These are phyloP conservation scores for Penicillium cosmopolitanum DNA, from an alignment of 495 filamentous ascomycete genomes.

Conservation along the genomic window DNA sequence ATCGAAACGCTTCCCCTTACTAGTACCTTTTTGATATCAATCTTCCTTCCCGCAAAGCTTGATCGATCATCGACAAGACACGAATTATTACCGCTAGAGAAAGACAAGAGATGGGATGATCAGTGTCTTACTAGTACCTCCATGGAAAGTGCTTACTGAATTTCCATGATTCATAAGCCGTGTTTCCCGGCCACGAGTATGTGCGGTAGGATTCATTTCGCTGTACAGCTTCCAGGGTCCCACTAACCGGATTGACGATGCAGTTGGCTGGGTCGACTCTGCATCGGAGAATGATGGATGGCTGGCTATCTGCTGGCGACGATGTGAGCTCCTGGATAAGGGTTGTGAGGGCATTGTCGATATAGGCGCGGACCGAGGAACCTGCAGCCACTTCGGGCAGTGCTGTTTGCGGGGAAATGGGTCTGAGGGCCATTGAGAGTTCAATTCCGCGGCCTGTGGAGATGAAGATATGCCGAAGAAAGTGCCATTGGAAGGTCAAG, in stretches of 20 bases:
- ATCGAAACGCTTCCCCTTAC: background rate
- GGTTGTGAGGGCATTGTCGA: constrained; percentile 34
- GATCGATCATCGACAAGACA: constrained; percentile 71
- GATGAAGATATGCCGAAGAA: background rate
- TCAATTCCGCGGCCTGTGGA: constrained; percentile 3
- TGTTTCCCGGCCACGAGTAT: constrained; percentile 62
- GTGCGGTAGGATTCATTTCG: constrained; percentile 24
- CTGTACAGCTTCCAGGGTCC: constrained; percentile 32
- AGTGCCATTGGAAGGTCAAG: no score
- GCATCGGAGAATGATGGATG: constrained; percentile 38
- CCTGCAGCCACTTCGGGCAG: background rate
- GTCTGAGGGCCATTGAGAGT: constrained; percentile 15
- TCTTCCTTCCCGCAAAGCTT: constrained; percentile 62
- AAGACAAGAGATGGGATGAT: background rate
- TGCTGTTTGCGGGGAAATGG: background rate
- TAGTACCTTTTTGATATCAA: constrained; percentile 80
- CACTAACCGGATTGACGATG: constrained; percentile 32
- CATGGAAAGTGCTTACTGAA: constrained; percentile 54
- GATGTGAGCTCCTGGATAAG: constrained; percentile 33
- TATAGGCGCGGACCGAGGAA: constrained; percentile 33
- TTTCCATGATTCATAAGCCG: constrained; percentile 63
- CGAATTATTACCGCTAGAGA: constrained; percentile 60
- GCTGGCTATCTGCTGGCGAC: constrained; percentile 28
- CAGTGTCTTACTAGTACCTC: background rate
- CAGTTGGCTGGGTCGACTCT: constrained; percentile 26